Conservation (phyloP, 495 filamentous ascomycete genomes). For the Coniosporium apollinis region DNA sequence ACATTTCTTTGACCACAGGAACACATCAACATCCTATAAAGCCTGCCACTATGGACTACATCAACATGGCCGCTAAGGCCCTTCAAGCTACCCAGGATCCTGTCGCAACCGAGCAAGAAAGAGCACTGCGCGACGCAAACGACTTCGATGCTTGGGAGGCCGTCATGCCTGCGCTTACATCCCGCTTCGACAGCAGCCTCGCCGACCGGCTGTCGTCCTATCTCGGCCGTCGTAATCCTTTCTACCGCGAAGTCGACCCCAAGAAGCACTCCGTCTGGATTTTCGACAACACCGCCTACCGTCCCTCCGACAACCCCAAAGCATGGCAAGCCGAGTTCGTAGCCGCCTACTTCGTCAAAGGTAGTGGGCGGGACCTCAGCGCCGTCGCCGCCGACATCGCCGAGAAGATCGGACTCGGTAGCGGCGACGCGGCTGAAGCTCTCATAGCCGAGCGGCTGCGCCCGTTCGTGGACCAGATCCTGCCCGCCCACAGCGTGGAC, state of each 20-base stretch:
- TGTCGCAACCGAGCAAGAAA: too few species aligned
- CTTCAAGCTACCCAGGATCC: too few species aligned
- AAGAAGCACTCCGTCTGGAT: conserved; percentile 63
- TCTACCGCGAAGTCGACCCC: conserved; percentile 19
- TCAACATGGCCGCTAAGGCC: too few species aligned
- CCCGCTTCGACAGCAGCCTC: too few species aligned
- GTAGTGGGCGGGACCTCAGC: conserved; percentile 46
- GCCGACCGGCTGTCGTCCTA: background rate
- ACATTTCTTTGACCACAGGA: too few species aligned
- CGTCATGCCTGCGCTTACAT: too few species aligned
- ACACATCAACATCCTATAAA: too few species aligned
- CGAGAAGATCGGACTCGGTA: conserved; percentile 47
- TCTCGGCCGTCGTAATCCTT: background rate
- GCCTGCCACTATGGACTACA: too few species aligned
- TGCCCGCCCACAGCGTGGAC: conserved; percentile 47
- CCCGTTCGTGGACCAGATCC: conserved; percentile 60
- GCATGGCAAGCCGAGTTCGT: conserved; percentile 69
- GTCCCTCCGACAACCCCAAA: conserved; percentile 15
- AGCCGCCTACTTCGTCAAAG: conserved; percentile 56
- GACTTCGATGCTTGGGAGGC: too few species aligned
- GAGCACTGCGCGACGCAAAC: too few species aligned
- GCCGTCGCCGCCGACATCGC: conserved; percentile 54
- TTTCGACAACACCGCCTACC: conserved; percentile 77
- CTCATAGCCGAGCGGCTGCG: conserved; percentile 53
- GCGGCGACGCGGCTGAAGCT: conserved; percentile 41